Base-by-base conservation (phyloP, 2,329 filamentous ascomycete species). In the Ilyonectria robusta region DNA sequence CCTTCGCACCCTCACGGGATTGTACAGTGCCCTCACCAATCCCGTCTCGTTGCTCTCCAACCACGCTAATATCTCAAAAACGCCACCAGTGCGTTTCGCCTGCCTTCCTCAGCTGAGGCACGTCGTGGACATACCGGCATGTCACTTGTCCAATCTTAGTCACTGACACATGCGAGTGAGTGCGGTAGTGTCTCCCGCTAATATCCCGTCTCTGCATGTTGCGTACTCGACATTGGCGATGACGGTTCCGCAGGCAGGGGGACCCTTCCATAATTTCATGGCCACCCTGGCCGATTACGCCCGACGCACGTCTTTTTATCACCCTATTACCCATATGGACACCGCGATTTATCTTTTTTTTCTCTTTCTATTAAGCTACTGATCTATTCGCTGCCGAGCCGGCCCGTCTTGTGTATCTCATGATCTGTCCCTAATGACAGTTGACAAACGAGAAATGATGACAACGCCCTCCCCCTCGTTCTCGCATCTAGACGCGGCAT, bases 21-120 rank as follows among this genome's bases (percentile, higher is more conserved):
- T 5, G 26, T 26, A 26, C 26, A 26, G 37, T 15, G 6, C 37
- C 37, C 37, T 40, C 37, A 65, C 65, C 64, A 68, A 71, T 73
- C 51, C 66, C 63, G 59, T 66, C 56, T 59, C 57, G 23, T 55
- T 59, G 58, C 65, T 70, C 60, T 61, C 63, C 11, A 58, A 59
- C 51, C 63, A 68, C 58, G 51, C 26, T 57, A 47, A 51, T 59
- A 60, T 56, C 57, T 63, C 61, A 53, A 60, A 53, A 47, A 68
- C 37, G 50, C 37, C 54, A 42, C 33, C 37, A 33, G 64, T 29
- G 19, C 21, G 37, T 35, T 61, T 23, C 15, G 35, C 51, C 37
- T 31, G 17, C 19, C 50, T 10, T 51, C n/a, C 55, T 68, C 61
- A 67, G 62, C 59, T 56, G 67, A 60, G 65, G 59, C 51, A 23